phyloP scores from a whole-genome alignment of 1,139 yeast genomes.

The Kurtzmaniella natalensis region DNA sequence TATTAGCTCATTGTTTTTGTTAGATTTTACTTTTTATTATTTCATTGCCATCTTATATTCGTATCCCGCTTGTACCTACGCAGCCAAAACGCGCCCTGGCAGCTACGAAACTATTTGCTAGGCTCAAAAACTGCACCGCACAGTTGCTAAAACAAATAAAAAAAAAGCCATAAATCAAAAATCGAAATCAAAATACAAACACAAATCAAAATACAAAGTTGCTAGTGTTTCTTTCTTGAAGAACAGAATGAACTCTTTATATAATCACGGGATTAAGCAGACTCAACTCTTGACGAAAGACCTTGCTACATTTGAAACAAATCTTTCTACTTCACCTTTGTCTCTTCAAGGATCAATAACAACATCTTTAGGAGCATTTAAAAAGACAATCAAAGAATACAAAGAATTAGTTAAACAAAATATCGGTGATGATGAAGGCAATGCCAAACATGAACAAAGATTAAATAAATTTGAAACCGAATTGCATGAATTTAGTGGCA shows the following conservation, averaged over 20 bases:
- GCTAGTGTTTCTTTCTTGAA: too few species aligned
- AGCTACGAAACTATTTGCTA: too few species aligned
- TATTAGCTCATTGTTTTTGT: too few species aligned
- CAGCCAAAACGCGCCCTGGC: too few species aligned
- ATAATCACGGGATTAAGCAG: constrained; percentile 87
- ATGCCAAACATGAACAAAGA: constrained; percentile 61
- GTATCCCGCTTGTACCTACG: too few species aligned
- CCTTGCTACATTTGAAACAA: constrained; percentile 59
- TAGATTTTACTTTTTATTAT: too few species aligned
- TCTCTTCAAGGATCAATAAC: constrained; percentile 81
- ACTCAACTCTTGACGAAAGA: constrained; percentile 70
- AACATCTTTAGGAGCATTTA: constrained; percentile 72
- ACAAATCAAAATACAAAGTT: too few species aligned
- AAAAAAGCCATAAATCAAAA: too few species aligned
- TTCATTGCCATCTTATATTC: too few species aligned
- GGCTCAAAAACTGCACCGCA: too few species aligned
- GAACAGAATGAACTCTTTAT: constrained; percentile 67
- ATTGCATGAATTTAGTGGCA: constrained; percentile 47
- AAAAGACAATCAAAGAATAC: constrained; percentile 76
- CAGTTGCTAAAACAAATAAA: too few species aligned
- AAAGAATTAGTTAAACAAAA: constrained; percentile 54
- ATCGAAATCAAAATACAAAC: too few species aligned
- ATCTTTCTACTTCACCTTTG: constrained; percentile 65
- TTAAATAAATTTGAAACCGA: constrained; percentile 60
- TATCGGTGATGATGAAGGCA: constrained; percentile 52